Evolutionary conservation across 1,284 basidiomycete genomes (phyloP).

Genomic region (Fomitopsis pinicola): DNA sequence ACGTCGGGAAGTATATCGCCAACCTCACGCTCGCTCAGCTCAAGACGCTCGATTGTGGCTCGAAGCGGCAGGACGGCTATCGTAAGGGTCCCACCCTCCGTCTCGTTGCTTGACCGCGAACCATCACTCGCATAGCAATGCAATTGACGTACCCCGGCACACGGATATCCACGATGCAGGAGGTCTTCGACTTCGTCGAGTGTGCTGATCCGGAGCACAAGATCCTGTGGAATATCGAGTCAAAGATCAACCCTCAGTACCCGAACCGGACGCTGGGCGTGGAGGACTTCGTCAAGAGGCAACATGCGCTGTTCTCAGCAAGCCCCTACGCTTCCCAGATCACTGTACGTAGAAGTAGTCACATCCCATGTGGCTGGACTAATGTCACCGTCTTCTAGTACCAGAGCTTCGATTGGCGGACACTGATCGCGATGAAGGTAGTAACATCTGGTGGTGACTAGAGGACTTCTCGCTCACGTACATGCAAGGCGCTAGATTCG

Average conservation of each 20-base stretch:
- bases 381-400: conserved; percentile 37
- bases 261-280: conserved; percentile 56
- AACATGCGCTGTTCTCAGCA: conserved; percentile 50
- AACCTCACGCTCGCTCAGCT: conserved; percentile 77
- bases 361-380: not conserved
- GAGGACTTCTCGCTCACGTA: not conserved
- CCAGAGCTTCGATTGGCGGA: conserved; percentile 77
- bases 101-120: not conserved
- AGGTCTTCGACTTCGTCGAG: conserved; percentile 71
- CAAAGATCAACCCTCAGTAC: conserved; percentile 63
- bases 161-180: conserved; percentile 66
- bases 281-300: conserved; percentile 62
- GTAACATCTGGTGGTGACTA: not conserved
- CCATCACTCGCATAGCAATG: conserved; percentile 36
- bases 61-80: conserved; percentile 55
- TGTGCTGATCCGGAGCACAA: conserved; percentile 61
- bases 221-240: conserved; percentile 76
- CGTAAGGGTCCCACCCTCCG: conserved; percentile 38
- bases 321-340: conserved; percentile 58
- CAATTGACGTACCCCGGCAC: conserved; percentile 64
- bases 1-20: conserved; percentile 71
- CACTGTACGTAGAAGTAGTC: conserved; percentile 39
- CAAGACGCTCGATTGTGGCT: conserved; percentile 76
- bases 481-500: conserved; percentile 34
- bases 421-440: conserved; percentile 67